Base-by-base conservation (phyloP, 805 yeast species). In the Saccharomycopsis selenospora region DNA sequence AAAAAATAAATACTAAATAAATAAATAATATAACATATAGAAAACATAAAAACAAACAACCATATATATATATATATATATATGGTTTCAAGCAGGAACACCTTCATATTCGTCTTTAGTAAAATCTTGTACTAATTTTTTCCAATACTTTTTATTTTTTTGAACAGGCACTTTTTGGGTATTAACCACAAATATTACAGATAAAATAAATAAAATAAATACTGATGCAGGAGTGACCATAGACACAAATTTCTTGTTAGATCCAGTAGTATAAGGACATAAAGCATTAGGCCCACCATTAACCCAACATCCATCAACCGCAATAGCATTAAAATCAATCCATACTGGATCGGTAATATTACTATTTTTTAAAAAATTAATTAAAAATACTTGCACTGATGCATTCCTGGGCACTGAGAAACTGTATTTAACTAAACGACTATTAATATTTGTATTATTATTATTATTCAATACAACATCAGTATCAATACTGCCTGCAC, bases 261-360 rank as follows among this genome's bases (percentile, higher is more conserved):
- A 70, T 1, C 73, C 72, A 42, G 68, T 68, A 49, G 75, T 77
- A 60, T 89, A 89, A 0, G 97, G 96, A 61, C 98, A 90, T 27
- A 66, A 60, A 0, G 91, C 82, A 52, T 76, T 71, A 0, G 87
- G 77, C 0, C 95, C 96, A 1, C 95, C 96, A 10, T 76, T 63
- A 3, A 89, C 89, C 90, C 93, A 91, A 59, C 98, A 90, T 47
- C 79, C 75, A 2, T 73, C 65, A 18, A 80, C 79, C 1, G 86
- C 75, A 20, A 91, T 71, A 14, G 90, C 86, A 60, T 91, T 90
- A 54, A 88, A 56, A 64, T 87, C 88, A 3, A 88, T 76, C 97
- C 97, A 90, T 0, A 79, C 67, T 0, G 76, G 75, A 11, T 56
- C 63, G 13, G 52, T 55, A 2, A 58, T 52, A 13, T 64, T 61